Conservation (phyloP, 371 early-diverging fungal genomes). For the Dinochytrium kinnereticum region DNA sequence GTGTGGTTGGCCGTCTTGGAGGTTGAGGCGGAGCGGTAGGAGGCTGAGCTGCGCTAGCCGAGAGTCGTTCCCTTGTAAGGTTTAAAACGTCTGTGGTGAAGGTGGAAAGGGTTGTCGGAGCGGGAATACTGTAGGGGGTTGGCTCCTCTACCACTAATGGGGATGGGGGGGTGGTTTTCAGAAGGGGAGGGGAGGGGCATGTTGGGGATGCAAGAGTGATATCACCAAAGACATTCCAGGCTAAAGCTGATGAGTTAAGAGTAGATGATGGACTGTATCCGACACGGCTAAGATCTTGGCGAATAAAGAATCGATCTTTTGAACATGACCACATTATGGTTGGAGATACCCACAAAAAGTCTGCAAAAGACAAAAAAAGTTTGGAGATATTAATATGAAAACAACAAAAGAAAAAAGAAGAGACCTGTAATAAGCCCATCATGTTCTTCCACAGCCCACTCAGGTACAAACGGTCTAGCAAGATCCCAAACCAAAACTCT, state of each 20-base stretch:
- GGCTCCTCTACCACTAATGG: too few relatives aligned
- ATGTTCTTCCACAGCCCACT: constrained; percentile 74
- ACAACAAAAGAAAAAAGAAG: too few relatives aligned
- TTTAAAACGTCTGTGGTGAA: too few relatives aligned
- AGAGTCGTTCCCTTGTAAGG: neutral
- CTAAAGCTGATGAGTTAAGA: constrained; percentile 60
- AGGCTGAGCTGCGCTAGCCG: neutral
- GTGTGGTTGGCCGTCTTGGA: neutral
- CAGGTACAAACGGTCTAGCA: constrained; percentile 73
- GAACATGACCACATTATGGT: constrained; percentile 74
- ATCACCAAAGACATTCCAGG: constrained; percentile 77
- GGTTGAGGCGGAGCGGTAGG: neutral
- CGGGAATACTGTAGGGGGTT: too few relatives aligned
- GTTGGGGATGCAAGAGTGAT: constrained; percentile 61
- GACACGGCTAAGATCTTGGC: constrained; percentile 55
- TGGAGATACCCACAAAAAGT: constrained; percentile 70
- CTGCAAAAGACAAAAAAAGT: too few relatives aligned
- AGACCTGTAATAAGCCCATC: constrained; percentile 71
- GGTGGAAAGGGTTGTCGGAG: too few relatives aligned
- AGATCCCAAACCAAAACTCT: constrained; percentile 81
- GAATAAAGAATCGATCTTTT: constrained; percentile 76
- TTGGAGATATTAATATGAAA: too few relatives aligned
- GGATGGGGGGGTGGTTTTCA: too few relatives aligned
- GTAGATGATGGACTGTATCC: constrained; percentile 57
- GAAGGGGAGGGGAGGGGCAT: neutral